Conservation (phyloP, 805 yeast genomes). For the Saccharomycopsis amapae region DNA sequence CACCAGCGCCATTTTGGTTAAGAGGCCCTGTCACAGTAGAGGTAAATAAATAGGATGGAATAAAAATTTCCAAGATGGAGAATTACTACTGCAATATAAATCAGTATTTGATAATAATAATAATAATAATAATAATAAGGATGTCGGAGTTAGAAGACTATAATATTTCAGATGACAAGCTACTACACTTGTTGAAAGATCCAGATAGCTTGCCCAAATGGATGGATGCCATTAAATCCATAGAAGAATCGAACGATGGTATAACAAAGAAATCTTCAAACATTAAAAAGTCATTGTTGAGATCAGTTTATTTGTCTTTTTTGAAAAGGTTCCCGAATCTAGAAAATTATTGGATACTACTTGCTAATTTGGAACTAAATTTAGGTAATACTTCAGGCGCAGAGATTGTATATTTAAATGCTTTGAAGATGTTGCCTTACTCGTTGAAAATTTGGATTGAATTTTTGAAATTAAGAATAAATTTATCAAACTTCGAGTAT, state of each 20-base stretch:
- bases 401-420: conserved; percentile 32
- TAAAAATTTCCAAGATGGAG: too few species aligned
- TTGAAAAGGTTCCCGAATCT: conserved; percentile 42
- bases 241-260: conserved; percentile 29
- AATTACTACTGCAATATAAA: too few species aligned
- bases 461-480: conserved; percentile 37
- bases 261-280: conserved; percentile 32
- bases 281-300: conserved; percentile 30
- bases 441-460: conserved; percentile 46
- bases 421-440: conserved; percentile 34
- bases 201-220: conserved; percentile 34
- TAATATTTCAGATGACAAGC: neutral
- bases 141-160: too few species aligned
- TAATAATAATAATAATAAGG: too few species aligned
- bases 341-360: conserved; percentile 53
- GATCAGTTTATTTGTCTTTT: conserved; percentile 36
- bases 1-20: too few species aligned
- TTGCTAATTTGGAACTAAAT: conserved; percentile 40
- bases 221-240: conserved; percentile 31
- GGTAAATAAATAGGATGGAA: too few species aligned
- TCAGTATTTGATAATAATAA: too few species aligned
- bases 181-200: conserved; percentile 20
- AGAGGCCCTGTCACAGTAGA: too few species aligned
- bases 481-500: conserved; percentile 25
- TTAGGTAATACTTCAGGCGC: conserved; percentile 37